Conservation (phyloP, 1,284 basidiomycete species). For the Austropuccinia psidii region DNA sequence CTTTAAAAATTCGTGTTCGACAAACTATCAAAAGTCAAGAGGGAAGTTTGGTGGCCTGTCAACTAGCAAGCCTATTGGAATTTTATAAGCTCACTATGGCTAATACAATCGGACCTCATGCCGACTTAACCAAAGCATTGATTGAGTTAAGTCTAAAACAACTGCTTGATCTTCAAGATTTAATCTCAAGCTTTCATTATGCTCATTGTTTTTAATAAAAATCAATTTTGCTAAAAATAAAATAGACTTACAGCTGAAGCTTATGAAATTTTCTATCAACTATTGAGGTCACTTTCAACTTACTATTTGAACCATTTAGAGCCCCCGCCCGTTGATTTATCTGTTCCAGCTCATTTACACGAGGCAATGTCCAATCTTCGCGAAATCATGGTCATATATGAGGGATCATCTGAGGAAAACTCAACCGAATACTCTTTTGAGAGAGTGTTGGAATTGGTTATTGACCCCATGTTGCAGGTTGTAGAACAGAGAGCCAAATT, state of each 20-base stretch:
- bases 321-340: constrained; percentile 67
- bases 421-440: constrained; percentile 47
- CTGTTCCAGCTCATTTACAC: constrained; percentile 67
- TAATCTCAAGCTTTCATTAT: not conserved
- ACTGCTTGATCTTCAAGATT: constrained; percentile 4
- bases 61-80: constrained; percentile 83
- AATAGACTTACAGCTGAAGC: constrained; percentile 68
- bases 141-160: constrained; percentile 60
- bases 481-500: not conserved
- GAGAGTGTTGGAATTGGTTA: constrained; percentile 14
- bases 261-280: constrained; percentile 74
- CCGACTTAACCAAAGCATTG: constrained; percentile 66
- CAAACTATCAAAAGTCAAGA: constrained; percentile 89
- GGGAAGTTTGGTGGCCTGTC: constrained; percentile 80
- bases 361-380: constrained; percentile 73
- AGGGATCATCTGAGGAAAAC: constrained; percentile 63
- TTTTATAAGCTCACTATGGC: constrained; percentile 91
- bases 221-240: not conserved
- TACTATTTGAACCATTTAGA: constrained; percentile 61
- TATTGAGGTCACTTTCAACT: constrained; percentile 70
- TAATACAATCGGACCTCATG: constrained; percentile 74
- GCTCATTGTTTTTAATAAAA: not conserved
- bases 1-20: constrained; percentile 66
- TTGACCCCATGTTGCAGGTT: constrained; percentile 21
- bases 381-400: constrained; percentile 79